Evolutionary conservation across 352 stramenopile genomes (phyloP), one percentile per base, ranked within the genome.

Genomic region (Phytopythium boreale): DNA sequence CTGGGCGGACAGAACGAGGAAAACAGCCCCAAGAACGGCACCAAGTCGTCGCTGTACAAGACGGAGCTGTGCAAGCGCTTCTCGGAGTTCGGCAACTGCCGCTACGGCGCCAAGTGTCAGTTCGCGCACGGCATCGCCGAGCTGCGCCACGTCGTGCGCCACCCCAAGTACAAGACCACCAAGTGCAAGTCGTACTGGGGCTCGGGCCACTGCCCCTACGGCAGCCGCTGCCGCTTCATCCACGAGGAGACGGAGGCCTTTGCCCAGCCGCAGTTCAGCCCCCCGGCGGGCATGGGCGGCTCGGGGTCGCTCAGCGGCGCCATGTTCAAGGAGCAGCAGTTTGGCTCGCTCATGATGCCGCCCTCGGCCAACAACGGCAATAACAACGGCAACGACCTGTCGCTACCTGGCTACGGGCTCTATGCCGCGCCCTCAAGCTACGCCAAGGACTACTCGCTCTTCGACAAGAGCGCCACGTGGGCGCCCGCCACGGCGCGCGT

Each of bases 111-210:
- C 72, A 95, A 95, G 70, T 95, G 87, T 66, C 87, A 95, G 63
- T 95, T 95, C 66, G 87, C 87, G 27, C 87, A 95, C 57, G 87
- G 87, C 34, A 75, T 92, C 57, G 78, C 72, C 3, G 87, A 95
- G 69, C 64, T 95, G 12, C 84, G 87, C 57, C 83, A 92, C 50
- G 85, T 95, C n/a, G 75, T 92, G 58, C 87, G 87, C 65, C 87
- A 95, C 66, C 87, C 87, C 56, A 95, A 95, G 80, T 93, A 95
- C 83, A 95, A 95, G 77, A 95, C 87, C n/a, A 94, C 85, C 63
- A 94, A 94, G 71, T 96, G 87, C 83, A 96, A 96, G 80, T 93
- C 85, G 39, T 96, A 96, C 72, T 89, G 87, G 80, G 82, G 85
- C n/a, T 95, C 88, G 19, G 88, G 88, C 27, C 82, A 93, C 70